These are phyloP conservation scores for Nigrograna mackinnonii DNA, from an alignment of 2,329 filamentous ascomycete genomes.

Conservation along the genomic window DNA sequence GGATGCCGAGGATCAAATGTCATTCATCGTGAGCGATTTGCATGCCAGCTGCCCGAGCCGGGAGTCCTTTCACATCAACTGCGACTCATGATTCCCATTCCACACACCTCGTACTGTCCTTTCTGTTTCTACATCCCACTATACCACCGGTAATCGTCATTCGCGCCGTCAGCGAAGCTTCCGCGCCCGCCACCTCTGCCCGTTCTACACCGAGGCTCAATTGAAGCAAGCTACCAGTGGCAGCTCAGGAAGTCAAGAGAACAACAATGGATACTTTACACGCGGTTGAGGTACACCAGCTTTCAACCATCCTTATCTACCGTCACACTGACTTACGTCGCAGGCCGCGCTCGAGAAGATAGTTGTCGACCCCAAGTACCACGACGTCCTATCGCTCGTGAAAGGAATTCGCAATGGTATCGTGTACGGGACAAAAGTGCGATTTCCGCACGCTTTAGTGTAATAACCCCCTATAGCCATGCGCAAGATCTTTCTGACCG, in stretches of 20 bases:
- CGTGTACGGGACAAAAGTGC: conserved; percentile 96
- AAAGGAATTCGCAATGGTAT: conserved; percentile 96
- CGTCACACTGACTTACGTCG: neutral
- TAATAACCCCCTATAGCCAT: conserved; percentile 43
- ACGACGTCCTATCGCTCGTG: conserved; percentile 80
- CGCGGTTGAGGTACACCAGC: conserved; percentile 30
- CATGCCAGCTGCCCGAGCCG: neutral
- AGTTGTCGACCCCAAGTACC: conserved; percentile 80
- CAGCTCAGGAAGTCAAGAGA: conserved; percentile 5
- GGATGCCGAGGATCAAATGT: conserved; percentile 36
- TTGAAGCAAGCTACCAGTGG: conserved; percentile 2
- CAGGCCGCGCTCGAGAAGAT: conserved; percentile 75
- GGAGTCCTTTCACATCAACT: neutral
- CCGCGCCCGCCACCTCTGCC: too few species aligned
- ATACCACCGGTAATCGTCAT: too few species aligned
- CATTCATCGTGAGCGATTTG: conserved; percentile 13
- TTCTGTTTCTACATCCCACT: too few species aligned
- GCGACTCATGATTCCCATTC: conserved; percentile 1
- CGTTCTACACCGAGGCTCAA: conserved; percentile 24
- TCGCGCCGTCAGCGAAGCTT: too few species aligned
- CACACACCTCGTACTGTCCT: too few species aligned
- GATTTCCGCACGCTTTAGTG: conserved; percentile 96
- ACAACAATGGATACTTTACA: conserved; percentile 35
- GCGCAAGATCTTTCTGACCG: too few species aligned
- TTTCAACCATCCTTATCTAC: neutral